A percentile compares a stretch with the other conserved stretches of the same genome.
Conservation (phyloP, 495 filamentous ascomycete genomes). For the Penicillium waksmanii region DNA sequence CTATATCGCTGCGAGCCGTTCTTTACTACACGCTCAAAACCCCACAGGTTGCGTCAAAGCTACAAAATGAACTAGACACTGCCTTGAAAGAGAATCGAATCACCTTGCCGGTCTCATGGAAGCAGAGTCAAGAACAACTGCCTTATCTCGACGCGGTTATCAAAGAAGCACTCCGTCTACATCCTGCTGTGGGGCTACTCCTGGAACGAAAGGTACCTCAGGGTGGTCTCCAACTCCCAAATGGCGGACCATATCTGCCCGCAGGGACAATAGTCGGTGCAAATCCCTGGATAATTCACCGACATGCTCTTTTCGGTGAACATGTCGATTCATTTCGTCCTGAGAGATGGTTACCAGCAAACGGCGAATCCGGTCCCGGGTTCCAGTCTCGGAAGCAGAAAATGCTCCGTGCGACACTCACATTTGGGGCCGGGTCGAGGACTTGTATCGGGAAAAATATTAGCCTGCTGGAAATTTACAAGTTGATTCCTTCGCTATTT, state of each 20-base stretch:
- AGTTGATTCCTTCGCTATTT: conserved; percentile 72
- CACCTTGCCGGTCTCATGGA: conserved; percentile 33
- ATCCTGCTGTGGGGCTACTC: conserved; percentile 62
- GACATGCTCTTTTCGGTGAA: conserved; percentile 16
- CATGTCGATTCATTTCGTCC: conserved; percentile 49
- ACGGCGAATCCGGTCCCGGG: conserved; percentile 47
- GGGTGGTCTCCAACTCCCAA: conserved; percentile 38
- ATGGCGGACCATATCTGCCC: conserved; percentile 55
- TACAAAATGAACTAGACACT: conserved; percentile 39
- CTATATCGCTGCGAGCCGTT: conserved; percentile 49
- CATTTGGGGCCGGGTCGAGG: conserved; percentile 65
- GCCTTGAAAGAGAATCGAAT: conserved; percentile 46
- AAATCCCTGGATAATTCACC: conserved; percentile 33
- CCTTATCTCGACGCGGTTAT: conserved; percentile 67
- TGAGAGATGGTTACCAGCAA: conserved; percentile 54
- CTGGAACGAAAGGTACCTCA: conserved; percentile 52
- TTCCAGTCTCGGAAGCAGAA: conserved; percentile 21
- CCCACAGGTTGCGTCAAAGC: conserved; percentile 24
- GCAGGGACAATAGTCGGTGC: conserved; percentile 66
- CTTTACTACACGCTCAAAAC: conserved; percentile 56
- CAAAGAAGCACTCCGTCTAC: conserved; percentile 68
- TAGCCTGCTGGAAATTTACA: conserved; percentile 75
- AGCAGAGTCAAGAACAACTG: conserved; percentile 48
- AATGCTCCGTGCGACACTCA: conserved; percentile 30
- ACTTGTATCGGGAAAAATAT: conserved; percentile 78